Conservation (phyloP, 768 basidiomycete species). For the Termitomyces sp. region DNA sequence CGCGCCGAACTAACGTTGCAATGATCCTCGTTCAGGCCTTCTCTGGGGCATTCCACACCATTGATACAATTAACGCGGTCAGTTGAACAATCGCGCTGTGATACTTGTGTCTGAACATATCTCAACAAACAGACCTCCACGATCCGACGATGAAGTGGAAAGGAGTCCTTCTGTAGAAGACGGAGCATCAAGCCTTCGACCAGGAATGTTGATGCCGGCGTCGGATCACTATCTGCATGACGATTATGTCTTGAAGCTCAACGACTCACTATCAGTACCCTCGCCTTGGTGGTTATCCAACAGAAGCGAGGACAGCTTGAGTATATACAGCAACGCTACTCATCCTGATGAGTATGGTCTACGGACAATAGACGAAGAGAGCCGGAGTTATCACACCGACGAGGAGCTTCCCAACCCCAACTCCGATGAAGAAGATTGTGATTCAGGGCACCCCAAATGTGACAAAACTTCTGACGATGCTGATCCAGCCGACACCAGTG, state of each 20-base stretch:
- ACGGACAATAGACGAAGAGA: no score
- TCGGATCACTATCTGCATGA: not conserved
- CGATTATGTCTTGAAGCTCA: not conserved
- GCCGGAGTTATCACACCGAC: no score
- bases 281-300: no score
- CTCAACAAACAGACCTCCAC: not conserved
- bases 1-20: not conserved
- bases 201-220: no score
- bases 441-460: no score
- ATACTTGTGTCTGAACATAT: not conserved
- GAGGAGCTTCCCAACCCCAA: no score
- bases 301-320: no score
- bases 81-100: not conserved
- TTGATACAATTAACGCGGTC: not conserved
- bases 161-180: not conserved
- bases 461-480: no score
- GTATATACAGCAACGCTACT: no score
- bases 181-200: not conserved
- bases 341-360: no score
- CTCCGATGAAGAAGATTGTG: no score
- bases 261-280: not conserved
- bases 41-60: not conserved
- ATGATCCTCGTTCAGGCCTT: not conserved
- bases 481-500: no score
- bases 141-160: not conserved